Base-by-base conservation (phyloP, 108 stramenopile genomes). In the Nitzschia sp. region DNA sequence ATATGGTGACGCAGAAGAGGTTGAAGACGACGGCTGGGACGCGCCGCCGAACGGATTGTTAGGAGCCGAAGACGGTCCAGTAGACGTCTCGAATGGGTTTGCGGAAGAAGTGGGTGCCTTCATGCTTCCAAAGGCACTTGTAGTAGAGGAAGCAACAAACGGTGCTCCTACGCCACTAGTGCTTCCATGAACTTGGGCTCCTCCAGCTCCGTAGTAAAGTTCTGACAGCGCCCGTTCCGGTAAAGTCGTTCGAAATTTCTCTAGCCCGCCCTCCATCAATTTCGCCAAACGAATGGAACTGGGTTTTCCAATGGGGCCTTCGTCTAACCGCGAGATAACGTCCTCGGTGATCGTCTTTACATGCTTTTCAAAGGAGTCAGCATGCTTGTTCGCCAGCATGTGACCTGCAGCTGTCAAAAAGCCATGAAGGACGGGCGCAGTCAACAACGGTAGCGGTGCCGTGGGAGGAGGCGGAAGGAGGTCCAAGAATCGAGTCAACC, bases 331-430 rank as follows among this genome's bases (percentile, higher is more conserved):
- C 36, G 71, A 26, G 28, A 87, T 13, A 46, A 88, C 71, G 22
- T 88, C 83, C 3, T 50, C 70, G 28, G 72, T 61, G 19, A 94
- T 89, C 9, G 8, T 50, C 31, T 75, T 52, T 6, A 91, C 71
- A 17, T 73, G 34, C 28, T 72, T 68, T 27, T 67, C 34, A 63
- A 94, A 91, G 22, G 80, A 54, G 11, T 72, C 64, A 15, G 82
- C 48, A 61, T 79, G 83, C 33, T 73, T 80, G 41, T 85, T 88
- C 2, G 90, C 86, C 32, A 94, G 58, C 93, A 94, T 94, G 73
- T 91, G 88, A 26, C 93, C 93, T 1, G 93, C 90, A 25, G 81
- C 89, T 0, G 90, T 85, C 35, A 94, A 57, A 61, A 94, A 94
- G 3, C 90, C 85, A 45, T 82, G 85, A 19, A 94, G 77, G n/a